A percentile compares a stretch with the other conserved stretches of the same genome.
These are phyloP conservation scores for Myochromella boudieri DNA, from an alignment of 768 basidiomycete genomes.

Conservation along the genomic window DNA sequence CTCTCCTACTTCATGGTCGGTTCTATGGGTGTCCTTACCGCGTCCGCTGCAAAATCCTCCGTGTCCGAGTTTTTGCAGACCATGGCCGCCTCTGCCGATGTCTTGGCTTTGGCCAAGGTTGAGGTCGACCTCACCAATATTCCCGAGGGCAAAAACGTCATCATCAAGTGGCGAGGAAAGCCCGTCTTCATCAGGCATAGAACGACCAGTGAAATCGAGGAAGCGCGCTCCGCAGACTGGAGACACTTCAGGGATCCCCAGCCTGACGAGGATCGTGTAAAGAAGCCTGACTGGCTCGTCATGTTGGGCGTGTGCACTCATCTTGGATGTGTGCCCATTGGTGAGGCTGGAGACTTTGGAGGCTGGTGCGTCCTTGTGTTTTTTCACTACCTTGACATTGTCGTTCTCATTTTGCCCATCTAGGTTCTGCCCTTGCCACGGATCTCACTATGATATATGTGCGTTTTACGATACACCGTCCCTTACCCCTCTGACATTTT, in stretches of 20 bases:
- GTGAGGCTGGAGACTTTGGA: constrained; percentile 95
- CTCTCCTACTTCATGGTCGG: constrained; percentile 91
- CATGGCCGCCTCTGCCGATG: constrained; percentile 97
- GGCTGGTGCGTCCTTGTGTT: constrained; percentile 72
- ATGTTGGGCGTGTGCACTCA: constrained; percentile 96
- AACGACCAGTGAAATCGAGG: constrained; percentile 86
- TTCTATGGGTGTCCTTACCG: constrained; percentile 89
- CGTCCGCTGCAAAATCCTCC: constrained; percentile 91
- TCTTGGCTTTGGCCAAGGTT: constrained; percentile 96
- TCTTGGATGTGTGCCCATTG: constrained; percentile 97
- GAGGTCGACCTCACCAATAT: constrained; percentile 89
- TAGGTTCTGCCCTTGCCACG: constrained; percentile 98
- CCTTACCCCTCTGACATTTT: constrained; percentile 12
- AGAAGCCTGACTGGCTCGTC: constrained; percentile 96
- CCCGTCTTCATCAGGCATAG: constrained; percentile 99
- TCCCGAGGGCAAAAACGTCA: constrained; percentile 96
- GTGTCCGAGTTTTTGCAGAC: constrained; percentile 93
- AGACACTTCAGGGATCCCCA: constrained; percentile 91
- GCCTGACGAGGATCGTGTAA: constrained; percentile 81
- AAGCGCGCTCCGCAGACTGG: constrained; percentile 85
- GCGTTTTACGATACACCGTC: constrained; percentile 27
- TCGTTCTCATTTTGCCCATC: not conserved
- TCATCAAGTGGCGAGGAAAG: constrained; percentile 99
- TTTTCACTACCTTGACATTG: not conserved
- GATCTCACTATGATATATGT: constrained; percentile 98